These are phyloP conservation scores for Rehmannia glutinosa DNA, from an alignment of 257 asterid species.

Conservation along the genomic window DNA sequence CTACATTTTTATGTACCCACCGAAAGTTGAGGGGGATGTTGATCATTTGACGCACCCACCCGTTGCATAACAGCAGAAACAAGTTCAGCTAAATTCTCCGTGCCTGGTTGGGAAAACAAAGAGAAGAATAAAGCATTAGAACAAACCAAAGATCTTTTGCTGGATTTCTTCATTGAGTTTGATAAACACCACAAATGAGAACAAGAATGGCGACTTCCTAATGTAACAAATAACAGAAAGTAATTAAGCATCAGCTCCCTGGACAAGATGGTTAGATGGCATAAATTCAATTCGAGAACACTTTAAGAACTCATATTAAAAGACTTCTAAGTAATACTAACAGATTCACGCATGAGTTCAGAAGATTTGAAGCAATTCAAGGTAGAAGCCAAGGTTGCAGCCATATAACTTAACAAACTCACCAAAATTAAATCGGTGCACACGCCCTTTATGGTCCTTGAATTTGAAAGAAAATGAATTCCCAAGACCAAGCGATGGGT, in stretches of 20 bases:
- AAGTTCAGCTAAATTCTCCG: slow-evolving; percentile 73
- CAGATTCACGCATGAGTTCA: neutral
- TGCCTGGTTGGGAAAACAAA: slow-evolving; percentile 43
- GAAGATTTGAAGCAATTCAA: neutral
- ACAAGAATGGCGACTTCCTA: neutral
- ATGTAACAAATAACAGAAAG: neutral
- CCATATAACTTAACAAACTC: slow-evolving; percentile 24
- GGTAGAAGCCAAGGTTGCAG: neutral
- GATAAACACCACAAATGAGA: neutral
- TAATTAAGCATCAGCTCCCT: too few relatives aligned
- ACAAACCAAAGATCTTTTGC: neutral
- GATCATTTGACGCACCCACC: slow-evolving; percentile 44
- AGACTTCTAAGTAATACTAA: neutral
- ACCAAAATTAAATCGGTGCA: slow-evolving; percentile 84
- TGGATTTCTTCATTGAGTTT: neutral
- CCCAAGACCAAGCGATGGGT: slow-evolving; percentile 79
- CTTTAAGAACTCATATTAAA: neutral
- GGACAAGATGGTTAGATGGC: too few relatives aligned
- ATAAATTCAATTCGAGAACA: neutral
- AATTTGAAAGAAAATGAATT: slow-evolving; percentile 77
- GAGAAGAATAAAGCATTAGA: neutral
- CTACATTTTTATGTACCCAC: slow-evolving; percentile 40
- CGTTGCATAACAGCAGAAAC: slow-evolving; percentile 73
- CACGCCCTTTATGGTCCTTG: slow-evolving; percentile 63
- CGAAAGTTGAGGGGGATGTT: slow-evolving; percentile 63